These are phyloP conservation scores for Colletotrichum somersetense DNA, from an alignment of 2,329 filamentous ascomycete species.

Conservation along the genomic window DNA sequence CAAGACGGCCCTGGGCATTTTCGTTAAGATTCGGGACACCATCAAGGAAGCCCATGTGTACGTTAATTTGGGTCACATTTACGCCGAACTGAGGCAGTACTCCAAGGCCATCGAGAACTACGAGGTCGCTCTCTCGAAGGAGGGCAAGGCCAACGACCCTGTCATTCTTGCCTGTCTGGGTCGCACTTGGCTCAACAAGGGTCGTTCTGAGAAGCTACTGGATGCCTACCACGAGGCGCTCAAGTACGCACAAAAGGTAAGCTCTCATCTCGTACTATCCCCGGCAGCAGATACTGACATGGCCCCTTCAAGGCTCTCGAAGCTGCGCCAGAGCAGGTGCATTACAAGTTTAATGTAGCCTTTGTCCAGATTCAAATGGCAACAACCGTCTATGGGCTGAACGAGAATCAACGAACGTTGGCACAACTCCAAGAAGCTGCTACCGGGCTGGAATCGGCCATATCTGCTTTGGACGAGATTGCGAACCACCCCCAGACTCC, in stretches of 20 bases:
- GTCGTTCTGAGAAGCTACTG: constrained; percentile 71
- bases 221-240: constrained; percentile 70
- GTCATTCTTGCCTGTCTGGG: constrained; percentile 88
- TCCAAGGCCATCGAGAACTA: constrained; percentile 95
- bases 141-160: constrained; percentile 79
- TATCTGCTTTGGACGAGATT: constrained; percentile 76
- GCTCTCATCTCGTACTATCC: constrained; percentile 31
- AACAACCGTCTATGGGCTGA: constrained; percentile 79
- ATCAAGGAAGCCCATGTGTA: constrained; percentile 89
- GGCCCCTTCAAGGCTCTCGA: constrained; percentile 71
- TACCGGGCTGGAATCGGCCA: constrained; percentile 86
- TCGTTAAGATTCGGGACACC: constrained; percentile 91
- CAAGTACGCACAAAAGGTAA: constrained; percentile 73
- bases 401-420: constrained; percentile 81
- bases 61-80: constrained; percentile 94
- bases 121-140: constrained; percentile 84
- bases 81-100: constrained; percentile 90
- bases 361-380: constrained; percentile 97
- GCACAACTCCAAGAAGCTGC: constrained; percentile 85
- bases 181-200: constrained; percentile 87
- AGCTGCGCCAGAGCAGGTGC: constrained; percentile 83
- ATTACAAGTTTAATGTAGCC: constrained; percentile 97
- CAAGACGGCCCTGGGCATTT: constrained; percentile 84
- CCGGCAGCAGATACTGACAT: constrained; percentile 44
- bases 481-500: constrained; percentile 76